phyloP scores from a whole-genome alignment of 2,329 filamentous ascomycete species.

The Mollisiaceae sp. region DNA sequence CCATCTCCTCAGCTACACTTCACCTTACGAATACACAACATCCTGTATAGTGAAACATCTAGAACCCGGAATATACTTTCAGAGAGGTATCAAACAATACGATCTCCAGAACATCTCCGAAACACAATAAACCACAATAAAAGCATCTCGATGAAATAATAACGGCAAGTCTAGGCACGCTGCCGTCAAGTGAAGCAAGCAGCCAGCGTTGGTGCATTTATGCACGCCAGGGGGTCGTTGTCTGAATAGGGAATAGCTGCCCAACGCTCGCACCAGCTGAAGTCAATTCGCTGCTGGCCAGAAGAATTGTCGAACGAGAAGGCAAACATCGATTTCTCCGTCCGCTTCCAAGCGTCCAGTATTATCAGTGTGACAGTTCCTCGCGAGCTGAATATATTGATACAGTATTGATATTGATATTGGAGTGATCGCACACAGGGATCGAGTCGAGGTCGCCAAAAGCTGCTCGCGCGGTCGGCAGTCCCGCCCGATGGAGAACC shows the following conservation, averaged over 20 bases:
- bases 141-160: neutral
- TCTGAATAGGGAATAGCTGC: neutral
- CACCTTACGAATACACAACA: too few species aligned
- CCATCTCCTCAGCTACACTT: too few species aligned
- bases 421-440: neutral
- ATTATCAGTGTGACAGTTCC: too few species aligned
- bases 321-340: too few species aligned
- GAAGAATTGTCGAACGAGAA: neutral
- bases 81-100: too few species aligned
- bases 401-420: too few species aligned
- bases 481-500: neutral
- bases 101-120: too few species aligned
- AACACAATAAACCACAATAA: neutral
- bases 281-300: neutral
- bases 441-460: conserved; percentile 7
- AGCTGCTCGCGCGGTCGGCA: neutral
- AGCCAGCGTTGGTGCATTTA: neutral
- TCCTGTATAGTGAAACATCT: too few species aligned
- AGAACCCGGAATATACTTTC: too few species aligned
- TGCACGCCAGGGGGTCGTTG: neutral
- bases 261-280: neutral
- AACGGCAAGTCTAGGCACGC: neutral
- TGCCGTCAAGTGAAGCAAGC: neutral
- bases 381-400: neutral
- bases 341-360: too few species aligned